Evolutionary conservation across 2,329 filamentous ascomycete genomes (phyloP).

Genomic region (Tolypocladium nubicola): DNA sequence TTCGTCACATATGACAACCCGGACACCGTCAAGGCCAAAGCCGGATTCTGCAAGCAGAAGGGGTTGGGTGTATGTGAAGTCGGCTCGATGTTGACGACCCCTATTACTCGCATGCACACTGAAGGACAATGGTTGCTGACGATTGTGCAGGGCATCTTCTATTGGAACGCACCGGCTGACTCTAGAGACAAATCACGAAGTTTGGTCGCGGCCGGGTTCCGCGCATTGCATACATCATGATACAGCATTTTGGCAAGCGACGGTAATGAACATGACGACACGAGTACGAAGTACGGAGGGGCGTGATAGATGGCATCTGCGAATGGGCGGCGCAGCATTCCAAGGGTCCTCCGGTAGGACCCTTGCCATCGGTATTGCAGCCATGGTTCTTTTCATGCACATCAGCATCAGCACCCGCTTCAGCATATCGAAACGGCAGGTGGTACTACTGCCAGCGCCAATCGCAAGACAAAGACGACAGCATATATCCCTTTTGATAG

Average conservation of each 20-base stretch:
- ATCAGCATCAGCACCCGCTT: not conserved
- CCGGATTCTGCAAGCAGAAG: constrained; percentile 59
- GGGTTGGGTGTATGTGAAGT: constrained; percentile 47
- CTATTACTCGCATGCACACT: not conserved
- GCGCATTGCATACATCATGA: constrained; percentile 25
- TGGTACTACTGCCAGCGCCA: not conserved
- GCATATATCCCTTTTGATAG: not conserved
- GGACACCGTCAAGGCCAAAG: constrained; percentile 66
- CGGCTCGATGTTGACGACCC: not conserved
- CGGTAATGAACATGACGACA: not conserved
- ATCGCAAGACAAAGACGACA: not conserved
- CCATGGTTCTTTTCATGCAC: not conserved
- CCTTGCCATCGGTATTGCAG: not conserved
- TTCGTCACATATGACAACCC: constrained; percentile 76
- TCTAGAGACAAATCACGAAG: constrained; percentile 45
- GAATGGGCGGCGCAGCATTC: not conserved
- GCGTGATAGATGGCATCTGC: not conserved
- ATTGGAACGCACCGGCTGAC: constrained; percentile 71
- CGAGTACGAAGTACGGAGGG: no score
- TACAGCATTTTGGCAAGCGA: not conserved
- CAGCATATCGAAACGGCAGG: not conserved
- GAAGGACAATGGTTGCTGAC: not conserved
- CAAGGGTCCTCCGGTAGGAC: not conserved
- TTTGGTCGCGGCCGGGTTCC: constrained; percentile 48
- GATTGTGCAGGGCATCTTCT: constrained; percentile 56